phyloP scores from a whole-genome alignment of 345 rosid genomes.

The Populus tremula region DNA sequence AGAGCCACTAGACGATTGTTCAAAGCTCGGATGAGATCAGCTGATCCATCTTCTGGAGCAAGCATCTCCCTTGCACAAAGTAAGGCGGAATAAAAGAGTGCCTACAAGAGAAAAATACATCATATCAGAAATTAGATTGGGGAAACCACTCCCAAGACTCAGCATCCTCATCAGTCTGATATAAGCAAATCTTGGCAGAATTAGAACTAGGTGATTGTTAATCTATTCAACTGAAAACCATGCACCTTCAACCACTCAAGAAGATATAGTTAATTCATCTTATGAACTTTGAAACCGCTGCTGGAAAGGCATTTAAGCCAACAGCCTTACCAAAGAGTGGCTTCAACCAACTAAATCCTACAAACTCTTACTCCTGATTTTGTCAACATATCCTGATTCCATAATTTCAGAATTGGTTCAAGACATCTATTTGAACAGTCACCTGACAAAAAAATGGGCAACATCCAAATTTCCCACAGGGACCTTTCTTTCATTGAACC shows the following conservation, averaged over 20 bases:
- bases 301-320: neutral
- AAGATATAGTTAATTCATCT: neutral
- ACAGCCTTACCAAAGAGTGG: neutral
- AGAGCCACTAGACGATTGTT: slow-evolving; percentile 87
- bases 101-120: slow-evolving; percentile 39
- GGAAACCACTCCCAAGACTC: neutral
- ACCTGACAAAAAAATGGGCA: neutral
- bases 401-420: neutral
- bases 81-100: slow-evolving; percentile 83
- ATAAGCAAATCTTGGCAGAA: neutral
- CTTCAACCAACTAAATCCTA: neutral
- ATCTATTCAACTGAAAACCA: neutral
- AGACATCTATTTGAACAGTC: neutral
- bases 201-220: neutral
- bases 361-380: neutral
- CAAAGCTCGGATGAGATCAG: slow-evolving; percentile 69
- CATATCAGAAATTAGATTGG: neutral
- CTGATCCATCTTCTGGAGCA: slow-evolving; percentile 83
- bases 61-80: slow-evolving; percentile 87
- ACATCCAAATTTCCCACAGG: neutral
- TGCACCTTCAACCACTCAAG: neutral
- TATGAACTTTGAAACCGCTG: neutral
- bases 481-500: neutral
- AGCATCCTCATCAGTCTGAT: neutral
- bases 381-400: neutral